Conservation (phyloP, 176 grass and related monocot species). For the Phragmites australis region DNA sequence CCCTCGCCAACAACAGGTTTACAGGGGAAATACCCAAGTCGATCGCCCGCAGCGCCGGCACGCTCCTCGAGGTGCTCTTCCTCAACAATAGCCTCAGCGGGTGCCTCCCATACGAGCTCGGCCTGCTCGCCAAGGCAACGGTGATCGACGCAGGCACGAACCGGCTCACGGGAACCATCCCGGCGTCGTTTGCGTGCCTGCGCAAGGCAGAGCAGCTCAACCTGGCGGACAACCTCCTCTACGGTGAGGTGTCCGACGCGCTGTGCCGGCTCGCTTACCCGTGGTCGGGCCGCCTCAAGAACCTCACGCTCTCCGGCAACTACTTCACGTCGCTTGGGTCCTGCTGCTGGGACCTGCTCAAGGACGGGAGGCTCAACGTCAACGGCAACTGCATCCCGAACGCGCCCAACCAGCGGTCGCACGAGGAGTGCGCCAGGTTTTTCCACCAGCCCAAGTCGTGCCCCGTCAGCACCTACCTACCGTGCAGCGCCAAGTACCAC, state of each 20-base stretch:
- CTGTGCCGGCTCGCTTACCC: constrained; percentile 60
- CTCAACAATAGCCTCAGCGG: constrained; percentile 81
- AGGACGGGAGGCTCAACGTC: constrained; percentile 57
- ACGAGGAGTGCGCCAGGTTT: constrained; percentile 72
- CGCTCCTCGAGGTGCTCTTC: constrained; percentile 82
- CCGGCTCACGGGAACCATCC: constrained; percentile 75
- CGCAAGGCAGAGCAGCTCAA: constrained; percentile 78
- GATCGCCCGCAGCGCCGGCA: constrained; percentile 49
- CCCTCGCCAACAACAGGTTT: constrained; percentile 83
- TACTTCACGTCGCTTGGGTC: constrained; percentile 74
- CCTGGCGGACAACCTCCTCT: constrained; percentile 72
- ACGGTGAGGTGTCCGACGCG: constrained; percentile 76
- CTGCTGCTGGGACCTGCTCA: constrained; percentile 62
- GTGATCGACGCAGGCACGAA: constrained; percentile 95
- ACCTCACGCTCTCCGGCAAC: constrained; percentile 82
- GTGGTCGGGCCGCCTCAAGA: constrained; percentile 39
- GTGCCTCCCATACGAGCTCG: constrained; percentile 86
- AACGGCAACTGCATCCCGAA: constrained; percentile 69
- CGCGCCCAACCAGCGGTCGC: constrained; percentile 65
- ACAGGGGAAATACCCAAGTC: constrained; percentile 71
- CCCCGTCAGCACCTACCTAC: constrained; percentile 46
- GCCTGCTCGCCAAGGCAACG: constrained; percentile 65
- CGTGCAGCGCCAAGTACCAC: constrained; percentile 37
- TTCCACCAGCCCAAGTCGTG: constrained; percentile 46
- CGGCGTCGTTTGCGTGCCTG: constrained; percentile 75